Evolutionary conservation across 2,329 filamentous ascomycete genomes (phyloP), one percentile per base, ranked within the genome.

Genomic region (Alternaria conjuncta): DNA sequence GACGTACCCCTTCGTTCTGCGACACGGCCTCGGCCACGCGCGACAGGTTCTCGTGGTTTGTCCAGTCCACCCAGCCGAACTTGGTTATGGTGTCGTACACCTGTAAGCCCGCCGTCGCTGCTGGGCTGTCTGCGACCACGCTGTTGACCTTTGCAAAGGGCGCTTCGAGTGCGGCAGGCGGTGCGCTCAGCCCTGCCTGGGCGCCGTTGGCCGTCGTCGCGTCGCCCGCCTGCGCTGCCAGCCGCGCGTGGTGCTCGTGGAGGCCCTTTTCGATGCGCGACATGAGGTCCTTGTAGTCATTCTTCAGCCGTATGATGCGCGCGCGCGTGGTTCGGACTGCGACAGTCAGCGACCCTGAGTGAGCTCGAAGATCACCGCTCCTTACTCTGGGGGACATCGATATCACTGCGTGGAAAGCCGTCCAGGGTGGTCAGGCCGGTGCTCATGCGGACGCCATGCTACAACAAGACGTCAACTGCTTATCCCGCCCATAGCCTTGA

Each of bases 401-500:
- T 90, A 80, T 99, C 96, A 73, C 92, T 90, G 77, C 96, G 88
- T 30, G 96, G 96, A 78, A 93, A 99, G 51, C 96, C 96, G 81
- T 98, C 96, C 65, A 89, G 88, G 13, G 95, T 97, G 23, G 93
- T 88, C 43, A 99, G 87, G 61, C 89, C 86, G 8, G 96, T 97
- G 73, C 91, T 90, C 96, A 99, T 99, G 74, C 92, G 90, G 57
- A 97, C 95, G 47, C 91, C 90, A 84, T 98, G 95, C 94, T 97
- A 73, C n/a, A 68, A 32, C 25, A 28, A 64, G 46, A 60, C 20
- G 55, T 75, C 43, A 75, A 73, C 53, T 70, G 30, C 56, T 30
- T 8, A 15, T 25, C 28, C 5, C n/a, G 30, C 28, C n/a, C 49
- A 21, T 18, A 6, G 23, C 11, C 18, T 12, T 30, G 11, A 20